A percentile compares a stretch with the other conserved stretches of the same genome.
Conservation (phyloP, 257 asterid species). For the Plantago elongata region DNA sequence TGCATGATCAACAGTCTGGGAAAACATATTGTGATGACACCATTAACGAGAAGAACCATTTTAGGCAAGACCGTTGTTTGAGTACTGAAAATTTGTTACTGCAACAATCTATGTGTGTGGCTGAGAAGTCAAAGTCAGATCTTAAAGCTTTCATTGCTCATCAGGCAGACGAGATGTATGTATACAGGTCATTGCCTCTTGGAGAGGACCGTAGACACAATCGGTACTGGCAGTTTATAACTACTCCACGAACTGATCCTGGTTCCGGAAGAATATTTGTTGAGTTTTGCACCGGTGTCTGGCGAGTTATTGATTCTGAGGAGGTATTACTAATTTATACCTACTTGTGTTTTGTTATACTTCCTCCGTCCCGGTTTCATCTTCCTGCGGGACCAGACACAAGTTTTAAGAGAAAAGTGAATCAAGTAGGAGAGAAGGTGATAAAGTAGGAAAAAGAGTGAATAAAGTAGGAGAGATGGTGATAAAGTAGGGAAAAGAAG, state of each 20-base stretch:
- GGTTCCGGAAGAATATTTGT: slow-evolving; percentile 78
- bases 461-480: too few relatives aligned
- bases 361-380: too few relatives aligned
- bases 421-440: too few relatives aligned
- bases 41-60: slow-evolving; percentile 34
- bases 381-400: too few relatives aligned
- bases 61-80: slow-evolving; percentile 32
- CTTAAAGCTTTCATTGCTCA: slow-evolving; percentile 62
- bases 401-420: too few relatives aligned
- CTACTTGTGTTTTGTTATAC: not conserved
- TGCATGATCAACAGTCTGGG: not conserved
- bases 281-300: slow-evolving; percentile 52
- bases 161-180: slow-evolving; percentile 73
- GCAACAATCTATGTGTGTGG: slow-evolving; percentile 57
- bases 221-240: slow-evolving; percentile 77
- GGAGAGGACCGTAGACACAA: slow-evolving; percentile 86
- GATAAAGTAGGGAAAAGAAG: too few relatives aligned
- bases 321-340: slow-evolving; percentile 38
- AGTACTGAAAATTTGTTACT: slow-evolving; percentile 39
- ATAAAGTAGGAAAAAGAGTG: too few relatives aligned
- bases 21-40: slow-evolving; percentile 2
- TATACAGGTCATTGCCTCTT: slow-evolving; percentile 77
- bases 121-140: slow-evolving; percentile 70
- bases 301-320: slow-evolving; percentile 82
- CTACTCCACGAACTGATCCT: slow-evolving; percentile 69